Conservation (phyloP, 2,329 filamentous ascomycete species). For the Gnomoniopsis sp. region DNA sequence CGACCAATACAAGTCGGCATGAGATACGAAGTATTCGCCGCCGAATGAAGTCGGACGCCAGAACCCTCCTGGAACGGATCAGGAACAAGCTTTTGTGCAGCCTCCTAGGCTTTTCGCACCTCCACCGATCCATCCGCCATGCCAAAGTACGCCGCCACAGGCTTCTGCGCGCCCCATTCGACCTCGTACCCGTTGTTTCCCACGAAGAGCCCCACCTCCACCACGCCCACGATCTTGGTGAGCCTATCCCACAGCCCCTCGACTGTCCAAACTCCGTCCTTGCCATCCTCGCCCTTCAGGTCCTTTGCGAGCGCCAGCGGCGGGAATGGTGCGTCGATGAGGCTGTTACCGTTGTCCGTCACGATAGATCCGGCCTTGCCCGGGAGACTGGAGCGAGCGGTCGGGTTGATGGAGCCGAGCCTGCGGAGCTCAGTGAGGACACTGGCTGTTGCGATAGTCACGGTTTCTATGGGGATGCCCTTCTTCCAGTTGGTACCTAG, state of each 20-base stretch:
- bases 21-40: no score
- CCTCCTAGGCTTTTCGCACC: slow-evolving; percentile 29
- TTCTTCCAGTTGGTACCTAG: slow-evolving; percentile 76
- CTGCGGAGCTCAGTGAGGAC: slow-evolving; percentile 70
- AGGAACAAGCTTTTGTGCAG: neutral
- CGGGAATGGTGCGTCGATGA: slow-evolving; percentile 88
- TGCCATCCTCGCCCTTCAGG: slow-evolving; percentile 45
- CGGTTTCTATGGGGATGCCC: slow-evolving; percentile 87
- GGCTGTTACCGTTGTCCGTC: slow-evolving; percentile 83
- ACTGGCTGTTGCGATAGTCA: slow-evolving; percentile 75
- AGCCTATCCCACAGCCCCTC: slow-evolving; percentile 69
- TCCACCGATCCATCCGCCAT: slow-evolving; percentile 72
- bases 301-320: slow-evolving; percentile 64
- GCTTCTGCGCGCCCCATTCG: slow-evolving; percentile 77
- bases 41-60: neutral
- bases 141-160: slow-evolving; percentile 91
- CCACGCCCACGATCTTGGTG: slow-evolving; percentile 78
- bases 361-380: slow-evolving; percentile 76
- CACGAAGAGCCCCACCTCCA: slow-evolving; percentile 89
- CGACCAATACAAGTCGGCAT: no score
- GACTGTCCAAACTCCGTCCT: slow-evolving; percentile 75
- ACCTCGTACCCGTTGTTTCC: slow-evolving; percentile 74
- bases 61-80: neutral
- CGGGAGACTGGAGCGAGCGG: slow-evolving; percentile 67
- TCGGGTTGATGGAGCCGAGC: slow-evolving; percentile 70